A percentile compares a stretch with the other conserved stretches of the same genome.
Evolutionary conservation across 2,329 filamentous ascomycete genomes (phyloP).

Genomic region (Microcyclospora tardicrescens): DNA sequence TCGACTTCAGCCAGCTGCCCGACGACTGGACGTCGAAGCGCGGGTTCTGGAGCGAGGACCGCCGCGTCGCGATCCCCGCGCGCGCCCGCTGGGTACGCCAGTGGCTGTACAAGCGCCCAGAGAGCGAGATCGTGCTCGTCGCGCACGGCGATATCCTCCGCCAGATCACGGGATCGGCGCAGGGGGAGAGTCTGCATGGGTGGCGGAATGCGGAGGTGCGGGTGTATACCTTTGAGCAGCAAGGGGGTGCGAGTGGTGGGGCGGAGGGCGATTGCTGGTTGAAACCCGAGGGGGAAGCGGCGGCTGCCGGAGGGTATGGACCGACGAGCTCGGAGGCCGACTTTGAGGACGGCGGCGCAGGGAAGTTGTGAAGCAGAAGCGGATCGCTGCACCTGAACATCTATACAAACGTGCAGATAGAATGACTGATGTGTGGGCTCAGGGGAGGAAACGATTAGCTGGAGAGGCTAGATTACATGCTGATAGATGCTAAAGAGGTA

Average conservation of each 20-base stretch:
- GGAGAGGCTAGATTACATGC: too few relatives aligned
- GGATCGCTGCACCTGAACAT: too few relatives aligned
- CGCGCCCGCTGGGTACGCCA: conserved; percentile 19
- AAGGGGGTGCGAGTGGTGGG: conserved; percentile 6
- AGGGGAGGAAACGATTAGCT: too few relatives aligned
- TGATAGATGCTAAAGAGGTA: too few relatives aligned
- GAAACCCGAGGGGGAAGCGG: conserved; percentile 14
- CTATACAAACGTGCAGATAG: too few relatives aligned
- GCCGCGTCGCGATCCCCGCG: conserved; percentile 6
- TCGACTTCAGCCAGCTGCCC: conserved; percentile 16
- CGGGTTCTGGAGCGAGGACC: conserved; percentile 17
- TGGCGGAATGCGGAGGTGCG: conserved; percentile 22
- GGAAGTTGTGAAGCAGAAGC: too few relatives aligned
- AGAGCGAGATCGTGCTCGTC: conserved; percentile 22
- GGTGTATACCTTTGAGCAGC: conserved; percentile 16
- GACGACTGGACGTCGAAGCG: conserved; percentile 21
- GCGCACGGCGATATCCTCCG: conserved; percentile 22
- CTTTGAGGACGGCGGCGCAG: conserved; percentile 1
- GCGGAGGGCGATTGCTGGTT: conserved; percentile 18
- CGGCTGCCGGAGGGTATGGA: conserved; percentile 21
- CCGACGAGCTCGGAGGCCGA: conserved; percentile 18
- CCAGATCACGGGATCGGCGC: conserved; percentile 13
- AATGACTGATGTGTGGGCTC: too few relatives aligned
- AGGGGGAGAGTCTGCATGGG: conserved; percentile 14
- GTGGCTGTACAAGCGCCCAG: conserved; percentile 18